Conservation (phyloP, 140 eudicot genomes). For the Senecio squalidus region DNA sequence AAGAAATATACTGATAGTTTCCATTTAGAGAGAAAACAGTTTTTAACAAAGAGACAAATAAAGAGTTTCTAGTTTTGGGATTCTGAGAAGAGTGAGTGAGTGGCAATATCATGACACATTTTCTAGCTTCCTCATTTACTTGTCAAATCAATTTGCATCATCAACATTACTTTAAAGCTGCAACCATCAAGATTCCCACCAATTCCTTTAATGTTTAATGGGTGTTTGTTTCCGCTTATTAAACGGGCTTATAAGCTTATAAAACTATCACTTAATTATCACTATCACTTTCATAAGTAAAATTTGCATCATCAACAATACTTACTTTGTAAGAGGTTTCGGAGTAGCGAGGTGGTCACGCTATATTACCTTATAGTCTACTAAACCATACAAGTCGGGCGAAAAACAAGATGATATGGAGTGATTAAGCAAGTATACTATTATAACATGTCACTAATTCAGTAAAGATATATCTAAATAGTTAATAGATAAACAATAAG, state of each 20-base stretch:
- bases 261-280: not conserved
- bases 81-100: constrained; percentile 37
- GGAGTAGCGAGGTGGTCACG: no score
- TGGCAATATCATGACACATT: constrained; percentile 27
- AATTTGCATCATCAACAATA: no score
- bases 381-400: no score
- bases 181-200: constrained; percentile 25
- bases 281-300: not conserved
- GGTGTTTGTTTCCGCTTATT: no score
- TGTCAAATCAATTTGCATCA: constrained; percentile 35
- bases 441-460: no score
- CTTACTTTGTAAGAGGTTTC: no score
- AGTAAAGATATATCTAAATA: no score
- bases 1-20: constrained; percentile 22
- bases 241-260: no score
- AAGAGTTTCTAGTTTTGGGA: constrained; percentile 40
- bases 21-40: constrained; percentile 23
- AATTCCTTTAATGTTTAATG: not conserved
- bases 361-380: no score
- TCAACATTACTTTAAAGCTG: constrained; percentile 26
- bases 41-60: constrained; percentile 29
- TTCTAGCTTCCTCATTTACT: constrained; percentile 21
- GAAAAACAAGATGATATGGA: no score
- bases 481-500: no score
- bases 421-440: no score